These are phyloP conservation scores for Dothiorella sarmentorum DNA, from an alignment of 2,329 filamentous ascomycete species.

Conservation along the genomic window DNA sequence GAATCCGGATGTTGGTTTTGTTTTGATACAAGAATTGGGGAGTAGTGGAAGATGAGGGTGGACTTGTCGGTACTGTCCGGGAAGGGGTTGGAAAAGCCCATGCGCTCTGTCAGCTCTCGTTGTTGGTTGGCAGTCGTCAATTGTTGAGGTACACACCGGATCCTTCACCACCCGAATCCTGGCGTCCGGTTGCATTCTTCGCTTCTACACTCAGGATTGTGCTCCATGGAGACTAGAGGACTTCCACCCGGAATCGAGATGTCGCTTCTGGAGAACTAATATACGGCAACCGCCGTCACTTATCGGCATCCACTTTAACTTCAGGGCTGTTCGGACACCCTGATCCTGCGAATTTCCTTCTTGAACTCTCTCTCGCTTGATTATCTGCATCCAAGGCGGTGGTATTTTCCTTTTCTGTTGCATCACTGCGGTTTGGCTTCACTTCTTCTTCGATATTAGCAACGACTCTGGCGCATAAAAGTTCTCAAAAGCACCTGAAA, in stretches of 20 bases:
- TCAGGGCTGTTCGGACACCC: not conserved
- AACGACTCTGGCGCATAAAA: not conserved
- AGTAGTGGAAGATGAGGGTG: not conserved
- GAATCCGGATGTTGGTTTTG: not conserved
- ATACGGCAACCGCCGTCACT: not conserved
- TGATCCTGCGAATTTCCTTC: not conserved
- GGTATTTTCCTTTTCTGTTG: not conserved
- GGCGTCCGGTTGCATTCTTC: not conserved
- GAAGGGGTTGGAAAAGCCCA: not conserved
- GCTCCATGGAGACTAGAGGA: too few species aligned
- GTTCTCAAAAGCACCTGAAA: not conserved
- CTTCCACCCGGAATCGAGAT: too few species aligned
- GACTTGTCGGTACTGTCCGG: not conserved
- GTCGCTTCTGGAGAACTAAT: not conserved
- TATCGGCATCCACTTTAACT: not conserved
- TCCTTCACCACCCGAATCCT: not conserved
- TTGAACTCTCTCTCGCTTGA: not conserved
- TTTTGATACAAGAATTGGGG: conserved; percentile 1
- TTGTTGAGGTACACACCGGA: not conserved
- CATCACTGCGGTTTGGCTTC: not conserved
- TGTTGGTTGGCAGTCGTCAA: not conserved
- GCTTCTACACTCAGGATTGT: not conserved
- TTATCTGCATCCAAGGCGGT: not conserved
- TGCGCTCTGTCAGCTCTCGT: not conserved
- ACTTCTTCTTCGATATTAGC: not conserved